Evolutionary conservation across 1,139 yeast genomes (phyloP), one percentile per base, ranked within the genome.

Genomic region (Yamadazyma diospyri): DNA sequence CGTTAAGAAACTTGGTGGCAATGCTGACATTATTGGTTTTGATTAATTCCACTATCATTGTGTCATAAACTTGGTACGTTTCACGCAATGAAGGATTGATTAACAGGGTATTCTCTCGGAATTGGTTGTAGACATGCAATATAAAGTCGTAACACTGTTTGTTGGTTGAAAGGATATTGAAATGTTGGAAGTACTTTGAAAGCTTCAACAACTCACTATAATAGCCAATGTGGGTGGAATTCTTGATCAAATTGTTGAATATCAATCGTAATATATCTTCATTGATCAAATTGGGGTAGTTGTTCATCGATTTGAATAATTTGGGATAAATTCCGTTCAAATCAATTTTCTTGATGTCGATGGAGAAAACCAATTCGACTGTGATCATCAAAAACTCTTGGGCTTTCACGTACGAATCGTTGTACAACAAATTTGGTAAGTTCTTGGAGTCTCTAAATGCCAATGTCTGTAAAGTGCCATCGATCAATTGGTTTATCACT

Each of bases 361-460:
- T 73, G 20, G 78, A 65, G 29, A 46, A 53, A 40, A 79, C 71
- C 39, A 82, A 64, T 44, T 80, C 85, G 35, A 76, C 52, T 0
- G 83, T 82, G 37, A 82, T 73, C 50, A 77, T 75, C 42, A 73
- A 70, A 51, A 78, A 81, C 49, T 81, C 87, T 35, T 78, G 79
- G 37, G 72, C 66, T 29, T 78, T 76, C 18, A 58, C 47, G 23
- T 50, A 54, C 5, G 61, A 55, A 4, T 51, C 47, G 5, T 57
- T 41, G 31, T 55, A 61, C 17, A 41, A 14, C 12, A 27, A 12
- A 4, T 30, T 33, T 22, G 51, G 50, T 15, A 51, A 31, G 25
- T 41, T 42, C 7, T 42, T 36, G 3, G 35, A 18, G 8, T 37
- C 28, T 23, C 38, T 31, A 17, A 47, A 38, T 11, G 30, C 24